Conservation (phyloP, 148 eudicot species). For the Fagopyrum tataricum region DNA sequence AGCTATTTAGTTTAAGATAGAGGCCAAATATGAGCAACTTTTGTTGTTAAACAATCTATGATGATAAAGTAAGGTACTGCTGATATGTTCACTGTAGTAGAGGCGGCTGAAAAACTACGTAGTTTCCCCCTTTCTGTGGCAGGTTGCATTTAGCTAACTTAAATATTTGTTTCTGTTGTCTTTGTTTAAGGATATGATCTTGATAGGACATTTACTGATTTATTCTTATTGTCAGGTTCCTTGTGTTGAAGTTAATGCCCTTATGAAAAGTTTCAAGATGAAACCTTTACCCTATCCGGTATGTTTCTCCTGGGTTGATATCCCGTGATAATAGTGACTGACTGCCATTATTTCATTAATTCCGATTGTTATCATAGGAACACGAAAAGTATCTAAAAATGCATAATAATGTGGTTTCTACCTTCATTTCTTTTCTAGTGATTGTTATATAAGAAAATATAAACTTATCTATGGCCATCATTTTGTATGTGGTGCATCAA, state of each 20-base stretch:
- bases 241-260: constrained; percentile 90
- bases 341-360: background rate
- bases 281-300: constrained; percentile 90
- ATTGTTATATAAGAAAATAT: background rate
- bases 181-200: background rate
- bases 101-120: background rate
- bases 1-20: background rate
- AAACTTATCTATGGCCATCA: background rate
- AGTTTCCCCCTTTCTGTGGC: background rate
- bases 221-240: constrained; percentile 60
- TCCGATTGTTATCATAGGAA: constrained; percentile 1
- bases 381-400: background rate
- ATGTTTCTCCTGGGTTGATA: constrained; percentile 15
- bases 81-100: background rate
- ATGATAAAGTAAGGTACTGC: constrained; percentile 9
- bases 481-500: background rate
- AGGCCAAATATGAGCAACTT: background rate
- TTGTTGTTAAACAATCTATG: background rate
- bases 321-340: background rate
- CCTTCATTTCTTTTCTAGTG: background rate
- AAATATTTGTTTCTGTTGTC: constrained; percentile 6
- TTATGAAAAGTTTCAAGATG: constrained; percentile 95
- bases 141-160: background rate
- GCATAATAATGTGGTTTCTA: background rate
- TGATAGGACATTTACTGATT: background rate